phyloP scores from a whole-genome alignment of 257 asterid species.

The Fraxinus pennsylvanica region DNA sequence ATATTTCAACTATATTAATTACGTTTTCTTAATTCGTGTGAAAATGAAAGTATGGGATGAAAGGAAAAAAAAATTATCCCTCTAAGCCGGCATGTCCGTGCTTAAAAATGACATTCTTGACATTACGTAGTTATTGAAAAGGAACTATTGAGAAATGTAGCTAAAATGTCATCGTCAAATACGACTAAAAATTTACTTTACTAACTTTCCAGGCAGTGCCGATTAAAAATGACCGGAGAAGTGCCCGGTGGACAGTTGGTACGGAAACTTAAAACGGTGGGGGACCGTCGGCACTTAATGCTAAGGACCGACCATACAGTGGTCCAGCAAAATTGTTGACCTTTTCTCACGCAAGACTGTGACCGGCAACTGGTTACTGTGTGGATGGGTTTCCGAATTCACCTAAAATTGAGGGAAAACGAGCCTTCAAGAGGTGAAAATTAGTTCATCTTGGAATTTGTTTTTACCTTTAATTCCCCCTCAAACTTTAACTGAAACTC shows the following conservation, averaged over 20 bases:
- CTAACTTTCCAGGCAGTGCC: too few relatives aligned
- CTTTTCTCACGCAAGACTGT: conserved; percentile 36
- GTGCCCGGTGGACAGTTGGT: conserved; percentile 62
- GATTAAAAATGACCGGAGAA: conserved; percentile 48
- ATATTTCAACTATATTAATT: too few relatives aligned
- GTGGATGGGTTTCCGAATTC: conserved; percentile 41
- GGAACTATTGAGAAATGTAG: too few relatives aligned
- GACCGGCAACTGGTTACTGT: conserved; percentile 55
- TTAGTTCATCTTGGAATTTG: conserved; percentile 20
- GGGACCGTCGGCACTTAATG: conserved; percentile 43
- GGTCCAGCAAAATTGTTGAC: conserved; percentile 29
- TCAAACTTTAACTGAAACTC: conserved; percentile 19
- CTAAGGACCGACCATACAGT: conserved; percentile 34
- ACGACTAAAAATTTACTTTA: too few relatives aligned
- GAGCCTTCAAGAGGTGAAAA: conserved; percentile 25
- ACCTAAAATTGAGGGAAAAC: conserved; percentile 28
- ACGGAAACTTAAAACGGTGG: conserved; percentile 33
- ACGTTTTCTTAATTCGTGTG: too few relatives aligned
- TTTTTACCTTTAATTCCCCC: conserved; percentile 23
- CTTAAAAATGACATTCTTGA: too few relatives aligned
- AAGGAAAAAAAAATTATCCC: too few relatives aligned
- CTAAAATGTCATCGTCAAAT: too few relatives aligned
- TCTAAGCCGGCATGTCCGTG: too few relatives aligned
- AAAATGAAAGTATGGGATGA: too few relatives aligned
- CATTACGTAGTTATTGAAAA: too few relatives aligned